Base-by-base conservation (phyloP, 306 rosid genomes). In the Abrus precatorius region DNA sequence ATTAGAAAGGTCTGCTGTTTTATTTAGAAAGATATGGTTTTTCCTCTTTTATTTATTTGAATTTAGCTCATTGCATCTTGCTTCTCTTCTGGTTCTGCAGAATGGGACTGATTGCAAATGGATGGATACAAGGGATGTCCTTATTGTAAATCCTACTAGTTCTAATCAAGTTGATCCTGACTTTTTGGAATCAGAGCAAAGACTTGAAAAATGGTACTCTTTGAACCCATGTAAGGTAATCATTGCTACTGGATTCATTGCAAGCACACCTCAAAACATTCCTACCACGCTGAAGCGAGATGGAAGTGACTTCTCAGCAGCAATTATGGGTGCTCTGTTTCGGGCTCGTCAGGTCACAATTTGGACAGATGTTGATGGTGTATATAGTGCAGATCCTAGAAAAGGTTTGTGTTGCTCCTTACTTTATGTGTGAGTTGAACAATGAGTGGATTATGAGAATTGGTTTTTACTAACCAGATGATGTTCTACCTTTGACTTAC, bases 71-170 rank as follows among this genome's bases (percentile, higher is more conserved):
- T 82, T 50, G 72, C 70, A 12, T 69, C 70, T 33, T 72, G 49
- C 47, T 83, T 59, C 27, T 73, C 53, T 62, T 75, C 1, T 84
- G 84, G 43, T 76, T 68, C 59, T 80, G 84, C 86, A 95, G 99
- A 90, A 82, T 75, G 98, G 97, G 74, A 40, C 74, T 48, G 92
- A 89, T 65, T 90, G 99, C 91, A 90, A 88, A 56, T 95, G 99
- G 99, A 95, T 95, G 99, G 99, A 95, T 86, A 88, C 99, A 63
- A 95, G 99, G 91, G 98, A 91, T 80, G 99, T 95, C 60, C 93
- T 95, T 69, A 84, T 95, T 80, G 99, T 95, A 33, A 90, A 93
- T 79, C 99, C 97, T 38, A 83, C 93, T 80, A 3, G 93, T 86
- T 80, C 98, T 71, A 85, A 93, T 86, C 99, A 91, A 92, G 99